Evolutionary conservation across 371 early-diverging fungal species (phyloP).

Genomic region (Syncephalis fuscata): DNA sequence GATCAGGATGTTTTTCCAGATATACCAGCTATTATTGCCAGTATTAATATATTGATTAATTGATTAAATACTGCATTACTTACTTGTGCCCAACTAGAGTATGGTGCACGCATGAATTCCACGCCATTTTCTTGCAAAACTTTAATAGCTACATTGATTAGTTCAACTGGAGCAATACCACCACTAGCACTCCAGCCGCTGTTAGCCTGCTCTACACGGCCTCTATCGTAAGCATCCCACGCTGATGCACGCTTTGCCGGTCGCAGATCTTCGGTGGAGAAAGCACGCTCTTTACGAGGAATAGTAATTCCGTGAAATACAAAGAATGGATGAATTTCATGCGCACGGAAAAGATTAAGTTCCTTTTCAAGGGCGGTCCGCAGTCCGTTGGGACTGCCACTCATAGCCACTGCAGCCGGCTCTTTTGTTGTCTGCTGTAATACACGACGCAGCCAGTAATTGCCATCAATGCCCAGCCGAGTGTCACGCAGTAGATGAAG

Average conservation of each 20-base stretch:
- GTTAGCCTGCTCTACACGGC: conserved; percentile 37
- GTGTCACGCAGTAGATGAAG: conserved; percentile 37
- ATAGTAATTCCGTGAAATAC: conserved; percentile 59
- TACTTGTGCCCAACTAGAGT: conserved; percentile 67
- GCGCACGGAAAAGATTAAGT: conserved; percentile 8
- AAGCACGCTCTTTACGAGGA: conserved; percentile 54
- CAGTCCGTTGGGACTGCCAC: conserved; percentile 45
- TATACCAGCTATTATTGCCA: conserved; percentile 37
- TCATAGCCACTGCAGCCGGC: conserved; percentile 42
- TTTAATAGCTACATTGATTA: conserved; percentile 48
- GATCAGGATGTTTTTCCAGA: conserved; percentile 46
- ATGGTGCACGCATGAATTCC: conserved; percentile 71
- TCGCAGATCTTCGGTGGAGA: conserved; percentile 42
- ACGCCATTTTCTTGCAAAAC: conserved; percentile 39
- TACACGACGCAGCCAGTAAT: conserved; percentile 52
- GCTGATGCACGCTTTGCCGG: conserved; percentile 39
- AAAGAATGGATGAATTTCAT: conserved; percentile 18
- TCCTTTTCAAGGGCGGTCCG: conserved; percentile 33
- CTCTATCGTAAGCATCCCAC: conserved; percentile 55
- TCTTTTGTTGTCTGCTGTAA: conserved; percentile 25
- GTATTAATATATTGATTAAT: neutral
- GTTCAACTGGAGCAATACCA: conserved; percentile 27
- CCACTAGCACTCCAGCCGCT: conserved; percentile 34
- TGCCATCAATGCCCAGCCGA: conserved; percentile 61
- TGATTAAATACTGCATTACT: neutral